Base-by-base conservation (phyloP, 441 rosid species). In the Gossypium armourianum region DNA sequence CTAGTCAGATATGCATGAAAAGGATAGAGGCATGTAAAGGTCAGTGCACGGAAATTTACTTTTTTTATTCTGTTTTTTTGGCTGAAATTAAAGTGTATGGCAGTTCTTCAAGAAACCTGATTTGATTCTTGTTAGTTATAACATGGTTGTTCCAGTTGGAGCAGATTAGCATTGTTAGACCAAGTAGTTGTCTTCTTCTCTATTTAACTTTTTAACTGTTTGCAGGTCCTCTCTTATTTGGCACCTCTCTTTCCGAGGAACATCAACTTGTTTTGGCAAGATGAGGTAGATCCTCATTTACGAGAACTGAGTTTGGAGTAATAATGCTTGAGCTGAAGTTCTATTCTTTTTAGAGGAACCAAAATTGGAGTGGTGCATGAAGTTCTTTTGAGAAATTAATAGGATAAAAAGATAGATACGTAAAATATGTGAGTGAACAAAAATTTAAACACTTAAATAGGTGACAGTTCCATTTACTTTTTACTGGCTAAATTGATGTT, bases 251-350 rank as follows among this genome's bases (percentile, higher is more conserved):
- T 88, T 72, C 97, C 97, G 13, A 92, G 80, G 85, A 92, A 90
- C 76, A 86, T 86, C 71, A 79, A 81, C 82, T 78, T 94, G 87
- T 90, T 89, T 83, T 94, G 97, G 99, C 97, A 94, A 81, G 99
- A 94, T 79, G 99, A 95, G 99, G 99, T 95, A 88, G 64, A 70
- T 54, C 74, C 69, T 55, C 77, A 66, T 80, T 75, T 82, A 62
- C 57, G 2, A 26, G 23, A 26, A 66, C 29, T 66, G 36, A 21
- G 57, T 49, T 69, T 19, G 57, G 26, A 57, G 60, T 61, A 47
- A 20, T 69, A 72, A 68, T 70, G 65, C 57, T 47, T 50, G 23
- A 74, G 60, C 64, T 74, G 61, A 58, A 59, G 13, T 71, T 76
- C 20, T 20, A 16, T 50, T 54, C 4, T 26, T 66, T 69, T 36